Evolutionary conservation across 2,329 filamentous ascomycete genomes (phyloP).

Genomic region (Lomentospora prolificans): DNA sequence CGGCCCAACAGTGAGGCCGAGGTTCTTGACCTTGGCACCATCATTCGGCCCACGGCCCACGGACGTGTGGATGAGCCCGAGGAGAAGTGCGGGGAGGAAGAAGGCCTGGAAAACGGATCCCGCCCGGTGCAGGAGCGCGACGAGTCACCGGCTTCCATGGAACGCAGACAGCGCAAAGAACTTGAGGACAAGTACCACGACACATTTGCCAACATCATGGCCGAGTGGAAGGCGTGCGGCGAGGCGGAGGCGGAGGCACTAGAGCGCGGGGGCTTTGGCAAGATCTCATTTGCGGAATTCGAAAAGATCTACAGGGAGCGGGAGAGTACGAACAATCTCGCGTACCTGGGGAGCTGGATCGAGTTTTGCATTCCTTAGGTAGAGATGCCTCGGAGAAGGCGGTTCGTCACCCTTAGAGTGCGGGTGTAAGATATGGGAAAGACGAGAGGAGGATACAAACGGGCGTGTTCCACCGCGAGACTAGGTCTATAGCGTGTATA

Average conservation of each 20-base stretch:
- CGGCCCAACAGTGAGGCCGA: slow-evolving; percentile 40
- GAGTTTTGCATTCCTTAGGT: slow-evolving; percentile 61
- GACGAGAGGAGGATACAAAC: background rate
- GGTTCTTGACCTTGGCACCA: slow-evolving; percentile 9
- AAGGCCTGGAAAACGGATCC: background rate
- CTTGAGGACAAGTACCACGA: slow-evolving; percentile 9
- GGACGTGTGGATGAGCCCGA: background rate
- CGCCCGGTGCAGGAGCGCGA: background rate
- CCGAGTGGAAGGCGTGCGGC: slow-evolving; percentile 47
- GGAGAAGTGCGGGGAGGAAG: background rate
- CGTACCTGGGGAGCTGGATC: slow-evolving; percentile 85
- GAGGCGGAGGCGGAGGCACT: slow-evolving; percentile 58
- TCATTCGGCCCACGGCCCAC: background rate
- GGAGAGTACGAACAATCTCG: slow-evolving; percentile 52
- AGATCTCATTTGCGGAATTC: slow-evolving; percentile 72
- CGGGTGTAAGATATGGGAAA: background rate
- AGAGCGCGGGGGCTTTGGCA: slow-evolving; percentile 67
- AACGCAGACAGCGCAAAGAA: slow-evolving; percentile 4
- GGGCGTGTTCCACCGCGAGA: no score
- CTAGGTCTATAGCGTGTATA: no score
- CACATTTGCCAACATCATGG: slow-evolving; percentile 24
- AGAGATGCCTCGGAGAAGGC: background rate
- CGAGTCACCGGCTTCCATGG: background rate
- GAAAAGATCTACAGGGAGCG: slow-evolving; percentile 61
- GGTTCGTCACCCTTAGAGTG: background rate